These are phyloP conservation scores for Saccharomyces hybrid DNA, from an alignment of 1,139 yeast genomes.

Conservation along the genomic window DNA sequence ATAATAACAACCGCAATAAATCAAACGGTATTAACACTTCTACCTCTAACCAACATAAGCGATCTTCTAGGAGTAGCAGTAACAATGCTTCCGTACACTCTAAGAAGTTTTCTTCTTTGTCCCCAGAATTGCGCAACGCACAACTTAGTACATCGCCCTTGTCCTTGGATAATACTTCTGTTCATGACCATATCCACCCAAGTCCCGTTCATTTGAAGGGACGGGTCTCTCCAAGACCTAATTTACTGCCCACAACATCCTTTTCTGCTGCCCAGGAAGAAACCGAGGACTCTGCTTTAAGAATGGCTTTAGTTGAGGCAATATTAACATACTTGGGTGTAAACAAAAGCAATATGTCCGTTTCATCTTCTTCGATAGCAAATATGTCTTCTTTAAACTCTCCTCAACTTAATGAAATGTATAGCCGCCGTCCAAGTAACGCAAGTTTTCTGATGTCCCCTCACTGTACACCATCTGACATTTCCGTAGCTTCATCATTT, in stretches of 20 bases:
- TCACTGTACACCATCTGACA: conserved; percentile 3
- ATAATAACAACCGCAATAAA: not conserved
- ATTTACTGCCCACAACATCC: conserved; percentile 33
- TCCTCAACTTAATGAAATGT: not conserved
- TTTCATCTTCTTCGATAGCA: conserved; percentile 10
- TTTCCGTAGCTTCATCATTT: conserved; percentile 15
- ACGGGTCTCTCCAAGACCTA: not conserved
- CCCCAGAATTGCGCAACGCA: not conserved
- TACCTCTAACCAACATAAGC: not conserved
- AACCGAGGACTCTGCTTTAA: conserved; percentile 63
- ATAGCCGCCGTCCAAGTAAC: not conserved
- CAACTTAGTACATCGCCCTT: not conserved
- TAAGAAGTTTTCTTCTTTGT: not conserved
- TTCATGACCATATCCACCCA: not conserved
- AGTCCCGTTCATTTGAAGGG: not conserved
- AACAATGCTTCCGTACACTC: not conserved
- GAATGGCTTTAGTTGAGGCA: conserved; percentile 66
- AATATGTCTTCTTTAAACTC: not conserved
- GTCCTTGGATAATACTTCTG: not conserved
- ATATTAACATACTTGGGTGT: conserved; percentile 70
- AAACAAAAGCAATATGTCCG: conserved; percentile 36
- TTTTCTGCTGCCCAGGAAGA: conserved; percentile 50
- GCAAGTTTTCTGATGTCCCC: not conserved
- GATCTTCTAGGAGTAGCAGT: not conserved
- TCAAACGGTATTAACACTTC: not conserved